Evolutionary conservation across 192 early-diverging fungal species (phyloP).

Genomic region (Coemansia furcata): DNA sequence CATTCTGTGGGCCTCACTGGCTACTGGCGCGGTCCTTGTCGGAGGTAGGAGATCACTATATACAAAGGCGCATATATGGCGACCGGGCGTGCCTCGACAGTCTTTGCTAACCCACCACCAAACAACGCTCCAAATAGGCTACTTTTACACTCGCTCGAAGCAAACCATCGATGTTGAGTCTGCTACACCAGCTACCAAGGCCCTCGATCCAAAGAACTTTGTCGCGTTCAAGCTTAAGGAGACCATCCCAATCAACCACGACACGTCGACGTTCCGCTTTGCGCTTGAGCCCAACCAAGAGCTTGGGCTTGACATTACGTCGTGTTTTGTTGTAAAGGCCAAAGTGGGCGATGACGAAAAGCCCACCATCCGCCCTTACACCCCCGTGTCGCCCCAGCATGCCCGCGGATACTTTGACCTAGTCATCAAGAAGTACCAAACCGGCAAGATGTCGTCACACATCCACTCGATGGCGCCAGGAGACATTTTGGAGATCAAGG

Average conservation of each 20-base stretch:
- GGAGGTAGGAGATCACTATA: slow-evolving; percentile 35
- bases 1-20: slow-evolving; percentile 44
- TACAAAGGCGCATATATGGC: neutral
- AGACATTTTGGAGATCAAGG: slow-evolving; percentile 76
- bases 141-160: slow-evolving; percentile 43
- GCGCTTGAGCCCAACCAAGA: slow-evolving; percentile 63
- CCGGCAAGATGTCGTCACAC: slow-evolving; percentile 64
- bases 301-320: slow-evolving; percentile 70
- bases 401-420: slow-evolving; percentile 71
- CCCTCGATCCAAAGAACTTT: slow-evolving; percentile 49
- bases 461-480: slow-evolving; percentile 68
- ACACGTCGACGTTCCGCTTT: slow-evolving; percentile 68
- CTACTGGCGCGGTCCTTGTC: slow-evolving; percentile 43
- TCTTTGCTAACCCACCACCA: neutral
- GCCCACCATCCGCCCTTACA: slow-evolving; percentile 79
- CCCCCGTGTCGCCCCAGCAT: slow-evolving; percentile 63
- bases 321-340: slow-evolving; percentile 75
- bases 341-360: slow-evolving; percentile 58
- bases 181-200: slow-evolving; percentile 18
- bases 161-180: neutral
- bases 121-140: slow-evolving; percentile 31
- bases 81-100: neutral
- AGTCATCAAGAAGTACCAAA: slow-evolving; percentile 75
- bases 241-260: slow-evolving; percentile 63
- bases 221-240: slow-evolving; percentile 46